phyloP scores from a whole-genome alignment of 306 rosid species.

The Pueraria montana region DNA sequence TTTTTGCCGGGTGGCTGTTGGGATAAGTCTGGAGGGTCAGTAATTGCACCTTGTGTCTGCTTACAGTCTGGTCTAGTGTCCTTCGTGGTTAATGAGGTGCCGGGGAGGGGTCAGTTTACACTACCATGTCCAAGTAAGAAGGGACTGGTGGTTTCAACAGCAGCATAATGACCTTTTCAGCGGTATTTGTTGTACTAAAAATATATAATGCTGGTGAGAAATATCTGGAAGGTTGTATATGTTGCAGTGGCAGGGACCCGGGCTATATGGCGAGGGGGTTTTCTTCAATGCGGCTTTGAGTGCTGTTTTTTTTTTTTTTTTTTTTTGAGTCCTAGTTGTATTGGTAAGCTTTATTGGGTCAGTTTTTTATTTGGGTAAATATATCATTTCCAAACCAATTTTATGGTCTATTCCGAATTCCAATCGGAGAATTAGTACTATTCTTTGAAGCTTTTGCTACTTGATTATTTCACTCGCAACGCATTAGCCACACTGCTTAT shows the following conservation, averaged over 20 bases:
- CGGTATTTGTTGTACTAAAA: conserved; percentile 40
- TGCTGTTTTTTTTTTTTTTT: conserved; percentile 19
- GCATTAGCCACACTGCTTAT: no score
- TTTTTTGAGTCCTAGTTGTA: conserved; percentile 55
- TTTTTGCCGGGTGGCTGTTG: no score
- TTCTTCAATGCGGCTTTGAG: conserved; percentile 55
- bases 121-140: no score
- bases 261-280: conserved; percentile 47
- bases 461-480: no score
- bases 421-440: no score
- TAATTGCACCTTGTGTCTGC: no score
- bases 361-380: conserved; percentile 61
- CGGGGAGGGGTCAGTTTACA: no score
- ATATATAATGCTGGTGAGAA: conserved; percentile 45
- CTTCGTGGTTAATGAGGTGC: no score
- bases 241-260: conserved; percentile 55
- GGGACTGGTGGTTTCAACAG: conserved; percentile 48
- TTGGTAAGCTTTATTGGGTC: conserved; percentile 48
- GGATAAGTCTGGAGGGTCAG: no score
- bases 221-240: conserved; percentile 53
- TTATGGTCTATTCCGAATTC: conserved; percentile 25
- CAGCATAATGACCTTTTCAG: conserved; percentile 54
- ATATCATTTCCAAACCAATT: conserved; percentile 42
- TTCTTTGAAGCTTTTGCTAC: no score
- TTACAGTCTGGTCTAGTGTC: no score